Evolutionary conservation across 371 early-diverging fungal genomes (phyloP), one percentile per base, ranked within the genome.

Genomic region (Mortierella sp.): DNA sequence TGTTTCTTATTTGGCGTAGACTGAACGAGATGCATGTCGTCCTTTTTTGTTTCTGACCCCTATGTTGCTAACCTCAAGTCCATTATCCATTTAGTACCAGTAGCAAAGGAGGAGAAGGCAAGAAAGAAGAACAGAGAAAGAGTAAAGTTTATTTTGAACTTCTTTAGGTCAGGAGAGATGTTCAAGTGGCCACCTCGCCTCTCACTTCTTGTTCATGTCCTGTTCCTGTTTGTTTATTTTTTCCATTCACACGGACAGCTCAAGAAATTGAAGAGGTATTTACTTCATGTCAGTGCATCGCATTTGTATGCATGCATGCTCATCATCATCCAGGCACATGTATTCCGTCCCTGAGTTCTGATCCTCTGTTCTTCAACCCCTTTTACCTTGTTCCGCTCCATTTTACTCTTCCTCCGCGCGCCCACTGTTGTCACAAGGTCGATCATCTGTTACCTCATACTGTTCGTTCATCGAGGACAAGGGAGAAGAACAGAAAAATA

Each of bases 401-500:
- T 16, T 29, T 12, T 14, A 60, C 35, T 32, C 63, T 32, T 32
- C 32, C 32, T 29, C 63, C 63, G 12, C 32, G 12, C 32, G 16
- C 12, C 16, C 32, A 7, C 48, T 21, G 16, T 10, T 68, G 68
- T 68, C 68, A 68, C 68, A 68, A 68, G 68, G 68, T 41, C 68
- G 41, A 68, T 68, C 68, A 68, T 68, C 68, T 68, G 68, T 41
- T 68, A 21, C 32, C 21, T 35, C 16, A 0, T 60, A 68, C 68
- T 18, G 16, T 29, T 49, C 49, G 24, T 48, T 72, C 38, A 51
- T 24, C 21, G 12, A 24, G 1, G n/a, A 55, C 46, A 54, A 63
- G 63, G 27, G 71, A 24, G 60, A 49, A 68, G 65, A 75, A 51
- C 27, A 48, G 56, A 35, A 35, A 35, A 35, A 72, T 16, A 72